These are phyloP conservation scores for Borovskyia barvae DNA, from an alignment of 208 protist genomes.

Conservation along the genomic window DNA sequence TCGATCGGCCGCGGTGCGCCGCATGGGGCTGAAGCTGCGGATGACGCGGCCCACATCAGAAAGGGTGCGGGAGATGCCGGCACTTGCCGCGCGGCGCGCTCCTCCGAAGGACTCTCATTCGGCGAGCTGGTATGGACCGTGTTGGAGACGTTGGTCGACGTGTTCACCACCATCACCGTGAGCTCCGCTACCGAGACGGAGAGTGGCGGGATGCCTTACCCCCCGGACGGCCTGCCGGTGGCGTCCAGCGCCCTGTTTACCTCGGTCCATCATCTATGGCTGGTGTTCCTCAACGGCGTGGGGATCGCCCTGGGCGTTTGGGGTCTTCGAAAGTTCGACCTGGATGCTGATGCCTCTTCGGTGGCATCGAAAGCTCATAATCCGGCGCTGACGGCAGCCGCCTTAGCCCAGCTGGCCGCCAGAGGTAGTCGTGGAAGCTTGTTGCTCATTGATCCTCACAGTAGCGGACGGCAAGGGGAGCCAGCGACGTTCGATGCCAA, in stretches of 20 bases:
- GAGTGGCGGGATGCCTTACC: neutral
- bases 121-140: constrained; percentile 16
- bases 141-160: constrained; percentile 21
- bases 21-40: constrained; percentile 7
- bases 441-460: no score
- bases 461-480: neutral
- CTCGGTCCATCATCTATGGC: constrained; percentile 11
- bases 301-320: constrained; percentile 22
- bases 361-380: neutral
- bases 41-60: neutral
- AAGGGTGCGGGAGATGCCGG: neutral
- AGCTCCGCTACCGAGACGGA: neutral
- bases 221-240: constrained; percentile 10
- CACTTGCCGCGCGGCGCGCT: neutral
- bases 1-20: neutral
- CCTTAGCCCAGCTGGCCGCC: constrained; percentile 4
- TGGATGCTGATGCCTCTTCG: neutral
- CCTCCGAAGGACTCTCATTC: constrained; percentile 9
- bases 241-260: constrained; percentile 5
- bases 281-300: constrained; percentile 14
- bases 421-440: neutral
- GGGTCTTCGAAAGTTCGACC: constrained; percentile 20
- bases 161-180: constrained; percentile 12
- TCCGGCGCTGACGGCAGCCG: constrained; percentile 6
- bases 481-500: constrained; percentile 5